Conservation (phyloP, 139 green algal species). For the Trebouxia sp. region DNA sequence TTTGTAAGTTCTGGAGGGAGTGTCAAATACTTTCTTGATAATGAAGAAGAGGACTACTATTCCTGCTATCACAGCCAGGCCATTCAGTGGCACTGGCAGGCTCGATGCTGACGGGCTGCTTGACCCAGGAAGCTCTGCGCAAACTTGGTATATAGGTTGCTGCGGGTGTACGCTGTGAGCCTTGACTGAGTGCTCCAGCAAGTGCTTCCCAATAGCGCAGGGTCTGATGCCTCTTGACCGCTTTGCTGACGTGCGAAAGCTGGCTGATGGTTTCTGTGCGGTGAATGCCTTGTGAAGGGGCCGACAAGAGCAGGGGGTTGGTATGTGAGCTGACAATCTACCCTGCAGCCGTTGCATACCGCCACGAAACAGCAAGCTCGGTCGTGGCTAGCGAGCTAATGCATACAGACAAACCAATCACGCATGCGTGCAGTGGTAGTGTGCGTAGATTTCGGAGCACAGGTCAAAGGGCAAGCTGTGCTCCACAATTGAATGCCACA, state of each 20-base stretch:
- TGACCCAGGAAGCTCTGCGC: background rate
- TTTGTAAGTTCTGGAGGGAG: constrained; percentile 76
- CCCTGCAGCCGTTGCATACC: background rate
- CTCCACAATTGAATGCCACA: no score
- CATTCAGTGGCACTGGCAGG: background rate
- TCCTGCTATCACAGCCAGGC: background rate
- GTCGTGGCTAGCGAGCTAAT: no score
- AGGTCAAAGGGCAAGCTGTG: no score
- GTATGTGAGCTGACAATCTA: background rate
- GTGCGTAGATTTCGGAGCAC: no score
- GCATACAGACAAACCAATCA: no score
- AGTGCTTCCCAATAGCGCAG: no score
- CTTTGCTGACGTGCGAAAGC: no score
- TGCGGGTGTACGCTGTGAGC: no score
- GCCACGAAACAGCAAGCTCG: background rate
- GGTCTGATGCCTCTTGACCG: no score
- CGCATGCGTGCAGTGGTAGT: no score
- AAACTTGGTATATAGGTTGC: background rate
- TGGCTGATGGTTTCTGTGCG: no score
- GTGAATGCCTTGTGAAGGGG: background rate
- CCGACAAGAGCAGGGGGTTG: background rate
- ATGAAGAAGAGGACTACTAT: background rate
- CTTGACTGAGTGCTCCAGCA: no score
- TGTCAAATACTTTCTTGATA: constrained; percentile 74
- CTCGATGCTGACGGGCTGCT: background rate